Percentiles rank a stretch among this genome's conserved stretches.
These are phyloP conservation scores for Daucus carota DNA, from an alignment of 129 eudicot species.

Conservation along the genomic window DNA sequence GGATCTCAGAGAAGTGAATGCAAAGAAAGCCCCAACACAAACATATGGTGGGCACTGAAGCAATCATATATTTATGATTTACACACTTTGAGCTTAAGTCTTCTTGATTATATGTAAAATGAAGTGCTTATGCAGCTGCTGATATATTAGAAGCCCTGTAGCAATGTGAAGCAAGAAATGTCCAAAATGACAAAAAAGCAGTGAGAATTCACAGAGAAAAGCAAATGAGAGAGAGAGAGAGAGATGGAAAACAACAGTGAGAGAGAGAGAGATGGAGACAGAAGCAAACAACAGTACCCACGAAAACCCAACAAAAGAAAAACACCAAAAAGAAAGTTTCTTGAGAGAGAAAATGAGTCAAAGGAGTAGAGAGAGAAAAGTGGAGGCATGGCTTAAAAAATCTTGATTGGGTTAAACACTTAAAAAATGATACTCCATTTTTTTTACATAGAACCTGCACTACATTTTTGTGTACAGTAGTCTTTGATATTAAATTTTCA, in stretches of 20 bases:
- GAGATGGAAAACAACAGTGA: background rate
- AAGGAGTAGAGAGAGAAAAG: background rate
- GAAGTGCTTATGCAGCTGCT: constrained; percentile 10
- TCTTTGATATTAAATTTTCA: too few relatives aligned
- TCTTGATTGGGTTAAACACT: background rate
- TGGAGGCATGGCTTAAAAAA: background rate
- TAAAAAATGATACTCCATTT: too few relatives aligned
- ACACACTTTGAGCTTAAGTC: constrained; percentile 39
- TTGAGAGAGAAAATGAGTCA: constrained; percentile 19
- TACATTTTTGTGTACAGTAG: too few relatives aligned
- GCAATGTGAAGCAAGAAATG: background rate
- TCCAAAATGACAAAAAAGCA: constrained; percentile 9
- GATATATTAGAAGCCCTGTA: background rate
- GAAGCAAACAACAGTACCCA: constrained; percentile 3
- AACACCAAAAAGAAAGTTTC: constrained; percentile 4
- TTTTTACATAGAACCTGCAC: too few relatives aligned
- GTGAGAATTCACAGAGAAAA: constrained; percentile 16
- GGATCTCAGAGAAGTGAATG: constrained; percentile 70
- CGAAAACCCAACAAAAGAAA: constrained; percentile 20
- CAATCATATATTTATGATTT: constrained; percentile 30
- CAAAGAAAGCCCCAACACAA: constrained; percentile 39
- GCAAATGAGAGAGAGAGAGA: constrained; percentile 11
- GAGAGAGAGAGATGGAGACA: constrained; percentile 6
- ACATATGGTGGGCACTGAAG: constrained; percentile 13
- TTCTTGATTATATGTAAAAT: constrained; percentile 12